Evolutionary conservation across 169 alveolate species (phyloP).

Genomic region (Eimeria praecox): DNA sequence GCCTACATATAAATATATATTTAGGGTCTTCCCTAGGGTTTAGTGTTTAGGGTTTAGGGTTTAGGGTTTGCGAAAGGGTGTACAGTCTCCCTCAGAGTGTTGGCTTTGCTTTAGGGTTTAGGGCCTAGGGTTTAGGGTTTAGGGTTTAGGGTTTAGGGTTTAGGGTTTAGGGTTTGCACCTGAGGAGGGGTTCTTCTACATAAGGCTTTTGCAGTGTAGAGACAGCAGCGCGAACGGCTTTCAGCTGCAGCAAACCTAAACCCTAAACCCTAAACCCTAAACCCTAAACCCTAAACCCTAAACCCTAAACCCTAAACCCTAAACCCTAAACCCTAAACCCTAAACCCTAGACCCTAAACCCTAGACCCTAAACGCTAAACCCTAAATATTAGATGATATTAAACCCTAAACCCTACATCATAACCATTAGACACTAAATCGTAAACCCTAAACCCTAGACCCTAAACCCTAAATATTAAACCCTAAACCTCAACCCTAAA

Average conservation of each 20-base stretch:
- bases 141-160: constrained; percentile 54
- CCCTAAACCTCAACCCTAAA: not conserved
- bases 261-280: constrained; percentile 46
- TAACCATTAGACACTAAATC: not conserved
- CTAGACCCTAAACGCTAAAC: not conserved
- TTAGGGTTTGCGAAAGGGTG: too few species aligned
- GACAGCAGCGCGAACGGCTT: constrained; percentile 11
- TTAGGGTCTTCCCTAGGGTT: too few species aligned
- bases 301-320: not conserved
- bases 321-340: not conserved
- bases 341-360: not conserved
- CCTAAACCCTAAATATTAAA: not conserved
- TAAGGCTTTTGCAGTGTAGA: not conserved
- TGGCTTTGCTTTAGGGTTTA: not conserved
- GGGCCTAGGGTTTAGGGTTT: constrained; percentile 54
- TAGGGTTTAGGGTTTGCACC: constrained; percentile 48
- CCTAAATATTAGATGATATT: not conserved
- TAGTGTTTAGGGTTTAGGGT: constrained; percentile 18
- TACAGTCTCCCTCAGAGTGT: too few species aligned
- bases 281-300: not conserved
- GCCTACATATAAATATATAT: too few species aligned
- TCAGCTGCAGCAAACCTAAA: not conserved
- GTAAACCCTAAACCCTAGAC: not conserved
- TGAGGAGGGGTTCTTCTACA: not conserved
- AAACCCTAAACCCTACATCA: not conserved